Base-by-base conservation (phyloP, 176 grass and related monocot genomes). In the Ensete glaucum region DNA sequence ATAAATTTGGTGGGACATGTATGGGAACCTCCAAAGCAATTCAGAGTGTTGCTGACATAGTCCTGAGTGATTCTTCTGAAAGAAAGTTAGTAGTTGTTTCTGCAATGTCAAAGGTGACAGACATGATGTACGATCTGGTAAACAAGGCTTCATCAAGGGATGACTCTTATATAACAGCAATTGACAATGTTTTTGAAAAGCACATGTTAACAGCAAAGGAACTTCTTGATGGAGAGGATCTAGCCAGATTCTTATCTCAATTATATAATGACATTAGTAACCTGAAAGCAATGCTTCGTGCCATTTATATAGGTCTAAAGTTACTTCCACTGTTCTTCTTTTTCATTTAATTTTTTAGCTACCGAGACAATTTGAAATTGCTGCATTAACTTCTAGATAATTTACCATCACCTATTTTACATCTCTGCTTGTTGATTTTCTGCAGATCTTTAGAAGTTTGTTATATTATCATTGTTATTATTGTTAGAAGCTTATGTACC, bases 1-100 rank as follows among this genome's bases (percentile, higher is more conserved):
- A 99, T 79, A 99, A 99, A 83, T 99, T 99, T 79, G 95, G 95
- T 20, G 95, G 95, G 74, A 99, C 95, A 23, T 99, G 95, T 73
- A 94, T 99, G 90, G 95, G 95, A 72, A 87, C 95, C 65, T 65
- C 90, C 11, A 81, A 94, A 66, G 86, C 88, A 87, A 94, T 99
- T 81, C 95, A 99, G 84, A 91, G 79, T 85, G 95, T 94, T 72
- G 95, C 95, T 68, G 83, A 94, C 75, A 89, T 99, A 81, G 67
- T 91, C 67, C 77, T 94, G 67, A 75, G 56, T 57, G 95, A 99
- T 83, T 77, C 90, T 76, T 99, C 95, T 19, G 86, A 94, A 78
- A 88, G 86, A 74, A 99, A 99, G 76, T 76, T 99, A 25, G 69
- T 94, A 54, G 85, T 99, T 74, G 95, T 99, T 73, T 99, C 95